Evolutionary conservation across 768 basidiomycete genomes (phyloP).

Genomic region (Pleurotus cornucopiae): DNA sequence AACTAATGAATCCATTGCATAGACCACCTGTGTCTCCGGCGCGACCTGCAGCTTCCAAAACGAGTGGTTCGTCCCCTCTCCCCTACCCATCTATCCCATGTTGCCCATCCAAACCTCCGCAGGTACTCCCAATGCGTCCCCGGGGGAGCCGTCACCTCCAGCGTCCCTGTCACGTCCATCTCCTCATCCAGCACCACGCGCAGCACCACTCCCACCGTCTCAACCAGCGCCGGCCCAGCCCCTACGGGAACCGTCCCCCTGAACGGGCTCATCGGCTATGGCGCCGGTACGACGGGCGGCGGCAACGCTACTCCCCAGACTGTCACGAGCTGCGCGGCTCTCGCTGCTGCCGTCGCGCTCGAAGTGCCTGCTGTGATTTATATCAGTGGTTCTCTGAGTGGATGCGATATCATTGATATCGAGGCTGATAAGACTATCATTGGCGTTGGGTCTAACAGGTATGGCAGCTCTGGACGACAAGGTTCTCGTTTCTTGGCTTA

Average conservation of each 20-base stretch:
- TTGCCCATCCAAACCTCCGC: background rate
- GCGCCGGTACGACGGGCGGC: background rate
- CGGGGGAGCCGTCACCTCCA: background rate
- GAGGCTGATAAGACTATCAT: slow-evolving; percentile 1
- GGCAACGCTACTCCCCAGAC: background rate
- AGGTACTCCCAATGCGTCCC: slow-evolving; percentile 5
- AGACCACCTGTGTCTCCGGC: background rate
- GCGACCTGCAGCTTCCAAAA: background rate
- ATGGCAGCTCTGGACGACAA: background rate
- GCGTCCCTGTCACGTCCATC: background rate
- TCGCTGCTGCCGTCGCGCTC: background rate
- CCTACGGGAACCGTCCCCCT: background rate
- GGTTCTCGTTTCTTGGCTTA: background rate
- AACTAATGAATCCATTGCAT: too few species aligned
- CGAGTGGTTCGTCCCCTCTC: background rate
- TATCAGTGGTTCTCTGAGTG: background rate
- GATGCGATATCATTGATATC: background rate
- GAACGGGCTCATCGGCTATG: slow-evolving; percentile 2
- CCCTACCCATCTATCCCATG: background rate
- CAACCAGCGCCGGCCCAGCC: background rate
- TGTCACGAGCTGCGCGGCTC: background rate
- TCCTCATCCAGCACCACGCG: background rate
- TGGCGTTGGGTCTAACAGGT: background rate
- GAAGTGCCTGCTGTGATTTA: background rate
- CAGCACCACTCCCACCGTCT: background rate